Evolutionary conservation across 306 rosid genomes (phyloP), one percentile per base, ranked within the genome.

Genomic region (Ammopiptanthus mongolicus): DNA sequence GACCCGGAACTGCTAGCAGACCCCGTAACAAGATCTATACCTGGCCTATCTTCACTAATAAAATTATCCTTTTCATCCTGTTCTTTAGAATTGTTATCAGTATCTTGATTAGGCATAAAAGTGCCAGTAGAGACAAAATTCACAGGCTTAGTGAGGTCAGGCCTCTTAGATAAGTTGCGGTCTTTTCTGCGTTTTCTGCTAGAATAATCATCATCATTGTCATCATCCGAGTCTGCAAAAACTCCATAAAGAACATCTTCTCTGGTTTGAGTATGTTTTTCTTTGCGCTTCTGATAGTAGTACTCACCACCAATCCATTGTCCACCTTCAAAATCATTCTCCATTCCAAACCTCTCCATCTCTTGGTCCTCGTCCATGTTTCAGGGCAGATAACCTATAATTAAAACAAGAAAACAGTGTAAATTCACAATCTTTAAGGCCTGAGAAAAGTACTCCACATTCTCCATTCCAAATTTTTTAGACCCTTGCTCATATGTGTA

Each of bases 361-460:
- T 94, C 98, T 71, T 89, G 94, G 60, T 89, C 82, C 59, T 89
- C 97, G 2, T 93, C 98, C 98, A 93, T 93, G 41, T 75, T 57
- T 52, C 42, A 10, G 36, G 46, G 25, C 18, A 75, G 34, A 60
- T 25, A 74, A 64, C 55, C 73, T 51, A 17, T 36, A 52, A 48
- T 59, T 17, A 44, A 13, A 65, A 17, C 25, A 62, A 53, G 2
- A 48, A 53, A 42, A n/a, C n/a, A 23, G 3, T 1, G 50, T 9
- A n/a, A 69, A 17, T 34, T 57, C 21, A 50, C 6, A 9, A 19
- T 11, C n/a, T 33, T 33, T 4, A 9, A 59, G 42, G 50, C 13
- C 17, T n/a, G 13, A 15, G 1, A 29, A 57, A 4, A 48, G 28
- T 68, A 25, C 22, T 51, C 15, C 15, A 51, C 21, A 39, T 5